Conservation (phyloP, 345 rosid genomes). For the Eucalyptus decipiens region DNA sequence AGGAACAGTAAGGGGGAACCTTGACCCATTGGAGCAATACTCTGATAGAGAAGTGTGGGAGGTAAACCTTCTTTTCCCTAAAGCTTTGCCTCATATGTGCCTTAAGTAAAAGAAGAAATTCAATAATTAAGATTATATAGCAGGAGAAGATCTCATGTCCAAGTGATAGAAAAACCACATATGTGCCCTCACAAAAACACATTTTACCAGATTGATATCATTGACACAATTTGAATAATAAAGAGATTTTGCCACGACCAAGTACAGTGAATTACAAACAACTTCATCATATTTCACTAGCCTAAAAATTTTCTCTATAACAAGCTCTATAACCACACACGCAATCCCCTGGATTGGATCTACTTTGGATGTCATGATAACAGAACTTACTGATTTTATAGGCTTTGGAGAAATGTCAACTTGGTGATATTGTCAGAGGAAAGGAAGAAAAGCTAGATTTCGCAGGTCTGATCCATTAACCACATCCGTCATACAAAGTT, state of each 20-base stretch:
- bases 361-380: background rate
- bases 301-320: background rate
- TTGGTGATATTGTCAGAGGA: slow-evolving; percentile 51
- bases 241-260: background rate
- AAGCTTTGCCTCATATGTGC: background rate
- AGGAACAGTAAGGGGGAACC: slow-evolving; percentile 81
- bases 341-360: background rate
- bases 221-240: background rate
- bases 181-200: background rate
- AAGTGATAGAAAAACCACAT: background rate
- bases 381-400: slow-evolving; percentile 2
- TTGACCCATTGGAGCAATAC: slow-evolving; percentile 67
- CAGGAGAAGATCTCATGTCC: background rate
- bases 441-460: slow-evolving; percentile 72
- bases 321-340: background rate
- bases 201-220: background rate
- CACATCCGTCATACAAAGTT: background rate
- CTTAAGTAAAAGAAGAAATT: background rate
- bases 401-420: slow-evolving; percentile 84
- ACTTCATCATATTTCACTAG: background rate
- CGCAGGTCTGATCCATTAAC: slow-evolving; percentile 27
- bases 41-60: slow-evolving; percentile 62
- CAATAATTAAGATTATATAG: background rate
- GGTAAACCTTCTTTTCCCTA: slow-evolving; percentile 20
- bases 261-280: background rate